Base-by-base conservation (phyloP, 495 filamentous ascomycete genomes). In the Bombardia bombarda region DNA sequence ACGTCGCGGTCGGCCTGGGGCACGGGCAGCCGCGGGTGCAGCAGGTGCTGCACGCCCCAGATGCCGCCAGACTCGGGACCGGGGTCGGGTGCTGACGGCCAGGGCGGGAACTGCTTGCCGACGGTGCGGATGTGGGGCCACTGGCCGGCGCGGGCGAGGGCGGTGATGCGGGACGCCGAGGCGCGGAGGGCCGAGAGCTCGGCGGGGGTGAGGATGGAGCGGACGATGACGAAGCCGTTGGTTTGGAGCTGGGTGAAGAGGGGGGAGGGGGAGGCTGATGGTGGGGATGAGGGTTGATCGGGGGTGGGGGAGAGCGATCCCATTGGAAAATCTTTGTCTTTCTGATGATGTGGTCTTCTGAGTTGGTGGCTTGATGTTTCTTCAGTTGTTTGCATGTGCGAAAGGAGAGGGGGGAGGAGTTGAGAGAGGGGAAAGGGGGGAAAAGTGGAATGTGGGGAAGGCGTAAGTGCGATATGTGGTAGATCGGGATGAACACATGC, bases 31-130 rank as follows among this genome's bases (percentile, higher is more conserved):
- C 66, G 54, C 0, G 86, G 86, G 61, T 92, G 81, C 42, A 92
- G 63, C 1, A 92, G 75, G 61, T 88, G 84, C 69, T 90, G 86
- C 7, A 90, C 79, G 45, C 86, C 86, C 86, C 86, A 92, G 62
- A 92, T 87, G 17, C 84, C 85, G 0, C 63, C 66, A 38, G 72
- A 65, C 0, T 14, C 8, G 1, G 30, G 10, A 0, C 35, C 43
- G 1, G 46, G 25, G 9, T 68, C 65, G 0, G 70, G 70, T 0
- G 66, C 51, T 28, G 66, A 62, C 19, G 74, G 70, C 84, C 86
- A 90, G 7, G 86, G 86, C 1, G 86, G 86, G 69, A 92, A 92
- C 60, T 90, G 86, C 55, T 89, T 89, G 38, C 83, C 84, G 16
- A 89, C 77, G 3, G 83, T 88, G 54, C 86, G 81, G 61, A 92